Base-by-base conservation (phyloP, 2,329 filamentous ascomycete genomes). In the Pyrenochaeta sp. region DNA sequence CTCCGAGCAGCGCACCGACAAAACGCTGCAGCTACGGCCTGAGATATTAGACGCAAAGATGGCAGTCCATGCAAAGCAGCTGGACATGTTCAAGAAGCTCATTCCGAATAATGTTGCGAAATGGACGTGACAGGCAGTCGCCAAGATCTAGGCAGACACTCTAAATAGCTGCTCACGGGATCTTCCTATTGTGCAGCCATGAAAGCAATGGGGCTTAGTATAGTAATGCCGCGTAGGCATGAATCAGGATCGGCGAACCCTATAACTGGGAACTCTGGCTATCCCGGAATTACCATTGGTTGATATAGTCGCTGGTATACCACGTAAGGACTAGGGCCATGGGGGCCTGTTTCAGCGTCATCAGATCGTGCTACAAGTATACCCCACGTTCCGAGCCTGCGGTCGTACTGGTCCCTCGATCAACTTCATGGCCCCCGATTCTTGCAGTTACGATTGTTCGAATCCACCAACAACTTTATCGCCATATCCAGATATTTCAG, bases 1-100 rank as follows among this genome's bases (percentile, higher is more conserved):
- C 8, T 72, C 70, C 4, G 65, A 74, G 61, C 72, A 73, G 10
- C 69, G 81, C 24, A 51, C 77, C 6, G 77, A 83, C 62, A 71
- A 58, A 55, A 82, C 80, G 8, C 56, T 79, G 48, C 65, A 73
- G 45, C 32, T 65, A 13, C 59, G 73, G 6, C 68, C 71, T 5
- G 73, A 76, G 34, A 59, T 77, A 2, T 59, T 71, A 51, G 61
- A 72, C 19, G 62, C 66, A 37, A 72, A 67, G 56, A 71, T 65
- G 53, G 51, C 64, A 22, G 66, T 73, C 28, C 76, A 78, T 56
- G 58, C 58, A 46, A 78, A 74, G 51, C 75, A 77, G 53, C 50
- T 78, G 42, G 70, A 77, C 5, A 72, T 74, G 50, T 76, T 76
- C 52, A 69, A 65, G 55, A 72, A 68, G 49, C 55, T 78, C 24